Percentiles rank a stretch among this genome's conserved stretches.
These are phyloP conservation scores for Cubamyces lactineus DNA, from an alignment of 768 basidiomycete genomes.

Conservation along the genomic window DNA sequence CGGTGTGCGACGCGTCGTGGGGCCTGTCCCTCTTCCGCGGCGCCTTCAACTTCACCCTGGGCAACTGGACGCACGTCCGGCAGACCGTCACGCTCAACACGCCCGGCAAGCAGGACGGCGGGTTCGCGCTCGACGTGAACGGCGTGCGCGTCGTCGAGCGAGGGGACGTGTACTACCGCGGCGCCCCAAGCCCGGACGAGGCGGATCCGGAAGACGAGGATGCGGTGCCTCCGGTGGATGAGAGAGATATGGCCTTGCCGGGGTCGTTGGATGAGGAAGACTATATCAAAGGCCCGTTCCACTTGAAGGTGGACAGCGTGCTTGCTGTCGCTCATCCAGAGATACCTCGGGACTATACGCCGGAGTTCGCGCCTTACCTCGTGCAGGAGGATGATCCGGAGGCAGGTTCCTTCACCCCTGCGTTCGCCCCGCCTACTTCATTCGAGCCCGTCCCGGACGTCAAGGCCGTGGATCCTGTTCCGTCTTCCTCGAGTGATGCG, in stretches of 20 bases:
- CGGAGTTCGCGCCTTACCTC: conserved; percentile 1
- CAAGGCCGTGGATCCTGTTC: neutral
- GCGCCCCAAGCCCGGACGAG: conserved; percentile 29
- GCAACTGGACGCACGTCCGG: conserved; percentile 71
- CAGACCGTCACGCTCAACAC: conserved; percentile 77
- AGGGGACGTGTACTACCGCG: conserved; percentile 64
- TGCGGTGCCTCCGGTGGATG: neutral
- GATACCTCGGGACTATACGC: conserved; percentile 3
- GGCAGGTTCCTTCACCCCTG: conserved; percentile 4
- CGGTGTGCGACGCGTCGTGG: conserved; percentile 66
- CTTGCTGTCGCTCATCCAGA: neutral
- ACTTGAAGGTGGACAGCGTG: conserved; percentile 11
- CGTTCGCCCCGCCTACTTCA: neutral
- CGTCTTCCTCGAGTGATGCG: neutral
- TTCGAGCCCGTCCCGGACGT: neutral
- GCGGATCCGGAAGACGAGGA: conserved; percentile 2
- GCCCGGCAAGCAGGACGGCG: conserved; percentile 70
- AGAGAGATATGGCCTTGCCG: neutral
- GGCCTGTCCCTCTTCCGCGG: conserved; percentile 80
- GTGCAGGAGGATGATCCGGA: neutral
- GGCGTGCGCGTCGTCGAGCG: conserved; percentile 56
- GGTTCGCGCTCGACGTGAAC: conserved; percentile 66
- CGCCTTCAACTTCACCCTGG: conserved; percentile 61
- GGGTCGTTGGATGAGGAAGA: neutral
- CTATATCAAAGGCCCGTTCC: conserved; percentile 1